Evolutionary conservation across 345 rosid genomes (phyloP), one percentile per base, ranked within the genome.

Genomic region (Moricandia arvensis): DNA sequence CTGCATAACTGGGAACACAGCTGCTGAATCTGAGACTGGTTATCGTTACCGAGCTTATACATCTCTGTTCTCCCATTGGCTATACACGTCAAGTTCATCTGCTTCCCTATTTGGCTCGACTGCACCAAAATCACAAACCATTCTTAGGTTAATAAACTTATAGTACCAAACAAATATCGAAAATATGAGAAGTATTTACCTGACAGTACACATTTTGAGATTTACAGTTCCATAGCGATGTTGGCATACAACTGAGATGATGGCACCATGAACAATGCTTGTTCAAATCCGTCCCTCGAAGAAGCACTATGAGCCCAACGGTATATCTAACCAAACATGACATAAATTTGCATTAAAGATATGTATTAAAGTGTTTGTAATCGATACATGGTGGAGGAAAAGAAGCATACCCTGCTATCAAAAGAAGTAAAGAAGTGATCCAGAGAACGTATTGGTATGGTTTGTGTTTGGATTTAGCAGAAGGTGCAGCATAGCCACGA

Each of bases 181-280:
- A 35, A 54, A 35, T 16, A 2, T 11, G 66, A 27, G 17, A 18
- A 9, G 4, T 26, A 16, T n/a, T 53, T 84, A 94, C 96, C 93
- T 86, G 71, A 61, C 98, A 94, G 72, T 64, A 80, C 9, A 78
- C 85, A 66, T 73, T 72, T 6, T 58, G 76, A 16, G 82, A 66
- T 59, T 82, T 87, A 88, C 99, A 93, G 79, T 82, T 88, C 97
- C 99, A 89, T 49, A 80, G 79, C 0, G 91, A 85, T n/a, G 91
- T 86, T 10, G 99, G 97, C 58, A 95, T 72, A 37, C 99, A 96
- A 55, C 87, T 89, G 80, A 96, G 72, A 63, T 89, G 86, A 79
- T 86, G 98, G 73, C 99, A 96, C 98, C 97, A 91, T 0, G 91
- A 82, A 85, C 98, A 96, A 53, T 83, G 83, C 27, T 88, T 79